Percentiles rank a stretch among this genome's conserved stretches.
Conservation (phyloP, 208 protist genomes). For the Leishmania aethiopica region DNA sequence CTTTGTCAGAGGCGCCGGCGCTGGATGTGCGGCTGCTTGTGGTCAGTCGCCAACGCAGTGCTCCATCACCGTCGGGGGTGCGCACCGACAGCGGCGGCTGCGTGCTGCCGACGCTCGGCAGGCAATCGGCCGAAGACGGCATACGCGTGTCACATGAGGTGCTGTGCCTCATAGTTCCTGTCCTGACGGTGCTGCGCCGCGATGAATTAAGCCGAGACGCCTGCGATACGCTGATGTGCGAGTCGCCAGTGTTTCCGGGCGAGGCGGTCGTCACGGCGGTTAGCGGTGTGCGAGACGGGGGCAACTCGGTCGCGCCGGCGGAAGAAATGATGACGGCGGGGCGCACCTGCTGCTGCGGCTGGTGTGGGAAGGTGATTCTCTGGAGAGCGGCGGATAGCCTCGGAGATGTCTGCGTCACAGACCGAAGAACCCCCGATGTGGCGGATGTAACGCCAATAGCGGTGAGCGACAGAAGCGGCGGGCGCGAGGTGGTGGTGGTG, state of each 20-base stretch:
- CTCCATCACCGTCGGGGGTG: conserved; percentile 3
- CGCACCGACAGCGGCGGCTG: conserved; percentile 10
- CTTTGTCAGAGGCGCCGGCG: conserved; percentile 2
- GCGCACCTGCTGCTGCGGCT: background rate
- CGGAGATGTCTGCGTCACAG: conserved; percentile 1
- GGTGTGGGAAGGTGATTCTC: conserved; percentile 1
- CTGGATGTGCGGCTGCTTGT: conserved; percentile 22
- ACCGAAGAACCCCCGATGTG: background rate
- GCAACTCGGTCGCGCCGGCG: background rate
- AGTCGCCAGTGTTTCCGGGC: background rate
- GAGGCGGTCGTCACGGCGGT: background rate
- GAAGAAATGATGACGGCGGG: background rate
- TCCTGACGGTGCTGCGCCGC: conserved; percentile 1
- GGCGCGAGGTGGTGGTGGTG: conserved; percentile 3
- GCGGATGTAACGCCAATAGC: background rate
- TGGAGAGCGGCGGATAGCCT: background rate
- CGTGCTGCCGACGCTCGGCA: conserved; percentile 20
- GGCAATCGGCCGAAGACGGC: conserved; percentile 6
- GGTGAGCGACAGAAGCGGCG: conserved; percentile 9
- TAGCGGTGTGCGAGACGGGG: background rate
- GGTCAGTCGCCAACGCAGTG: background rate
- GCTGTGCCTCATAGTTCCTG: background rate
- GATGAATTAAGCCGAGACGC: background rate
- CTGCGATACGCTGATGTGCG: background rate
- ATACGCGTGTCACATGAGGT: conserved; percentile 16